A percentile compares a stretch with the other conserved stretches of the same genome.
Conservation (phyloP, 108 stramenopile genomes). For the Skeletonema marinoi region DNA sequence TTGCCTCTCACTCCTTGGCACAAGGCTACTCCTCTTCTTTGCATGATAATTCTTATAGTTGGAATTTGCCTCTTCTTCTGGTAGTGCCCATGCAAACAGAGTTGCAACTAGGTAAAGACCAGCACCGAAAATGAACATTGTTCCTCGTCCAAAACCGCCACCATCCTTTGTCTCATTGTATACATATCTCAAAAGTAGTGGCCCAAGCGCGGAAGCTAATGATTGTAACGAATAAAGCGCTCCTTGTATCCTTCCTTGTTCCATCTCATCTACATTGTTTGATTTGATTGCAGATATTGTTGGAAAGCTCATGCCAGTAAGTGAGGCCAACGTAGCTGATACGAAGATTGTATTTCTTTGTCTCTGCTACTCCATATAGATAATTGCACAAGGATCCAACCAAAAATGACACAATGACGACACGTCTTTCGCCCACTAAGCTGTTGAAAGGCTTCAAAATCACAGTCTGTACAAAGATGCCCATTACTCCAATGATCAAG, state of each 20-base stretch:
- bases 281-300: conserved; percentile 86
- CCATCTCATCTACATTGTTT: conserved; percentile 76
- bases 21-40: conserved; percentile 25
- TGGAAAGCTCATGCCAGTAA: conserved; percentile 78
- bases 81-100: conserved; percentile 58
- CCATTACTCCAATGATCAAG: conserved; percentile 65
- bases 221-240: conserved; percentile 80
- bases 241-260: conserved; percentile 89
- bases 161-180: conserved; percentile 61
- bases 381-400: conserved; percentile 55
- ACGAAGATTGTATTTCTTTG: conserved; percentile 69
- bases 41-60: conserved; percentile 6
- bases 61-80: conserved; percentile 64
- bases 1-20: too few relatives aligned
- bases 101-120: conserved; percentile 69
- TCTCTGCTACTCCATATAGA: conserved; percentile 68
- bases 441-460: conserved; percentile 77
- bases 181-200: conserved; percentile 59
- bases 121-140: conserved; percentile 77
- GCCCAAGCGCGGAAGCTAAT: conserved; percentile 77
- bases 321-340: conserved; percentile 52
- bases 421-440: conserved; percentile 66
- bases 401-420: conserved; percentile 64
- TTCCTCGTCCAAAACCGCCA: conserved; percentile 63
- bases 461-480: conserved; percentile 73